Evolutionary conservation across 257 asterid genomes (phyloP).

Genomic region (Thymus mandschuricus): DNA sequence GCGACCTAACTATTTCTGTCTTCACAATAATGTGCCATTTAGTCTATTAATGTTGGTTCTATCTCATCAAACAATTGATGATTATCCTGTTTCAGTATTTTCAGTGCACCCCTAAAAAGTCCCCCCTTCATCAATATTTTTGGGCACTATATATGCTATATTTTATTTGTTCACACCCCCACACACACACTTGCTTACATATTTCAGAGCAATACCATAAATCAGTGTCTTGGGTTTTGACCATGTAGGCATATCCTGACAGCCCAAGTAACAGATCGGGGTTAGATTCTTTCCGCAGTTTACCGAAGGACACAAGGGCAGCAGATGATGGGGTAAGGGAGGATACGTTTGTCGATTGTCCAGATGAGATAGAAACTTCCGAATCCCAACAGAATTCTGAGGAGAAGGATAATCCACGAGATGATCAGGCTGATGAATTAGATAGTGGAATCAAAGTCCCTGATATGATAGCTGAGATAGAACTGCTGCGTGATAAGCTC

Average conservation of each 20-base stretch:
- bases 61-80: slow-evolving; percentile 4
- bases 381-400: slow-evolving; percentile 62
- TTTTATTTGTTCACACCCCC: neutral
- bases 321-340: slow-evolving; percentile 75
- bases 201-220: neutral
- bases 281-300: slow-evolving; percentile 39
- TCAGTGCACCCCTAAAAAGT: neutral
- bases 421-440: slow-evolving; percentile 45
- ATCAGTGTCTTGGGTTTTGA: slow-evolving; percentile 34
- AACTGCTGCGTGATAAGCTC: slow-evolving; percentile 55
- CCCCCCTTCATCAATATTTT: slow-evolving; percentile 7
- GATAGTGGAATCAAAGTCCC: slow-evolving; percentile 52
- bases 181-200: neutral
- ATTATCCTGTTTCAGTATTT: slow-evolving; percentile 22
- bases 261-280: slow-evolving; percentile 30
- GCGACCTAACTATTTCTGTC: neutral
- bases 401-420: slow-evolving; percentile 49
- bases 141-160: neutral
- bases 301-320: slow-evolving; percentile 41
- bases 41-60: slow-evolving; percentile 6
- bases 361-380: slow-evolving; percentile 83
- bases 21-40: neutral
- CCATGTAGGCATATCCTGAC: slow-evolving; percentile 45
- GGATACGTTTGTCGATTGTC: slow-evolving; percentile 94
- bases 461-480: slow-evolving; percentile 60